A percentile compares a stretch with the other conserved stretches of the same genome.
These are phyloP conservation scores for Taiozyma sp. DNA, from an alignment of 1,139 yeast genomes.

Conservation along the genomic window DNA sequence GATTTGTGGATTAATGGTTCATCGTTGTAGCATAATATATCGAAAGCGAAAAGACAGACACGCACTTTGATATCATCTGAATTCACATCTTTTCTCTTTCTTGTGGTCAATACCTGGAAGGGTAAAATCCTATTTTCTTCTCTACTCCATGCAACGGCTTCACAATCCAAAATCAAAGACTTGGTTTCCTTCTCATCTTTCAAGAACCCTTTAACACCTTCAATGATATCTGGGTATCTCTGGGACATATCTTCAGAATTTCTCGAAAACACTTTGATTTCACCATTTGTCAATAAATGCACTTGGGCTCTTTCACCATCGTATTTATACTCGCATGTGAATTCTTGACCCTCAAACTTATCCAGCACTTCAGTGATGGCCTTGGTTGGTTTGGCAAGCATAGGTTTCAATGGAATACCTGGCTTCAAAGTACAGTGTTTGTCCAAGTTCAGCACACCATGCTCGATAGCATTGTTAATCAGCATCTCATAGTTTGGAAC, in stretches of 20 bases:
- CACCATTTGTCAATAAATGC: slow-evolving; percentile 66
- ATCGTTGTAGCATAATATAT: slow-evolving; percentile 69
- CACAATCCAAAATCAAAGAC: slow-evolving; percentile 83
- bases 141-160: slow-evolving; percentile 98
- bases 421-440: slow-evolving; percentile 77
- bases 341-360: slow-evolving; percentile 76
- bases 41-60: slow-evolving; percentile 91
- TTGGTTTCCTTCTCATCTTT: slow-evolving; percentile 32
- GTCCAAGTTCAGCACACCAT: slow-evolving; percentile 62
- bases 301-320: slow-evolving; percentile 99
- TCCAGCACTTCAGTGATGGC: slow-evolving; percentile 87
- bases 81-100: slow-evolving; percentile 91
- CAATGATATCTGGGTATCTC: slow-evolving; percentile 85
- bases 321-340: slow-evolving; percentile 94
- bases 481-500: slow-evolving; percentile 88
- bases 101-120: slow-evolving; percentile 85
- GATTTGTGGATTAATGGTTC: slow-evolving; percentile 66
- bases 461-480: slow-evolving; percentile 56
- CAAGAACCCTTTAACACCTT: slow-evolving; percentile 61
- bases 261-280: slow-evolving; percentile 78
- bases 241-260: slow-evolving; percentile 97
- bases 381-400: slow-evolving; percentile 98
- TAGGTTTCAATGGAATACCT: slow-evolving; percentile 94
- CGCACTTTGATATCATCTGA: slow-evolving; percentile 84
- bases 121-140: slow-evolving; percentile 74